Percentiles rank a stretch among this genome's conserved stretches.
Conservation (phyloP, 129 eudicot species). For the Lactuca sativa region DNA sequence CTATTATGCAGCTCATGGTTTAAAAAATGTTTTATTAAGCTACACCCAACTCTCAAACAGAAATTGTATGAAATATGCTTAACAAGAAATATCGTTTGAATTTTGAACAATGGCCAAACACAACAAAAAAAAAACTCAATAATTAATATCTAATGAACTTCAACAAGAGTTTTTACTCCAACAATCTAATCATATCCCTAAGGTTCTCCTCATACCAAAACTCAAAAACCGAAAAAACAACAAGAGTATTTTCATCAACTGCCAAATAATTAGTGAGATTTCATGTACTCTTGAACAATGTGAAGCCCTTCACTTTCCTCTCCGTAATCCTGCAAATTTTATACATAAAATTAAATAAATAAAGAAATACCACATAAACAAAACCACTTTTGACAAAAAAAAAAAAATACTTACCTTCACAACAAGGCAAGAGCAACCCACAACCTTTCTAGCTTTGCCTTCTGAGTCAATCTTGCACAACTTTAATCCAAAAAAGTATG, state of each 20-base stretch:
- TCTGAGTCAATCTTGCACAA: slow-evolving; percentile 98
- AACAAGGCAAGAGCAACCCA: slow-evolving; percentile 90
- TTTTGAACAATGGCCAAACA: not conserved
- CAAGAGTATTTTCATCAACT: slow-evolving; percentile 2
- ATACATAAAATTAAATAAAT: not conserved
- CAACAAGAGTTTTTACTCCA: slow-evolving; percentile 12
- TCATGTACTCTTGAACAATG: slow-evolving; percentile 77
- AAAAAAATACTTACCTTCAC: slow-evolving; percentile 59
- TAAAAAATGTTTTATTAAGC: no score
- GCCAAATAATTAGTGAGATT: slow-evolving; percentile 56
- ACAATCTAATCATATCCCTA: slow-evolving; percentile 24
- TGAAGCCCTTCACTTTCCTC: slow-evolving; percentile 91
- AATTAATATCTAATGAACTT: slow-evolving; percentile 16
- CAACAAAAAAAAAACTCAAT: slow-evolving; percentile 1
- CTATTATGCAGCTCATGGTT: no score
- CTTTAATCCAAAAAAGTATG: slow-evolving; percentile 33
- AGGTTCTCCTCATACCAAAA: slow-evolving; percentile 3
- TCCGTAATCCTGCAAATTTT: slow-evolving; percentile 62
- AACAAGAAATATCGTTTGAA: not conserved
- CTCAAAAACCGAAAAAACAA: slow-evolving; percentile 18
- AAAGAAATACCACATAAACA: not conserved
- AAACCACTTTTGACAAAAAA: not conserved
- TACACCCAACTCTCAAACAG: no score
- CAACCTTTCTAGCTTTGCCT: slow-evolving; percentile 96
- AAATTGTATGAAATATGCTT: not conserved